Conservation (phyloP, 495 filamentous ascomycete species). For the Xylaria curta region DNA sequence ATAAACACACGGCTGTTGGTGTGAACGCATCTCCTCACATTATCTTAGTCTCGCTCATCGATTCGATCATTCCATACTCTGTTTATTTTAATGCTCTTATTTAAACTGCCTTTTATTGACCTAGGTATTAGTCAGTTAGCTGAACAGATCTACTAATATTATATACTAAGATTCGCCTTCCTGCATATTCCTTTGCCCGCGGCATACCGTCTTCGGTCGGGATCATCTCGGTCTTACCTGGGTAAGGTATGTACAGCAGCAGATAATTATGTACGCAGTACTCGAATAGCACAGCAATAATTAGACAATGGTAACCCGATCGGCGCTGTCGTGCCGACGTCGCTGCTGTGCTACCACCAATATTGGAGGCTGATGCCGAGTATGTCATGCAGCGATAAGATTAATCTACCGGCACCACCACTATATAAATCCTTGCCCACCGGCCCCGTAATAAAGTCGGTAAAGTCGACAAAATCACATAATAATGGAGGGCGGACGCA, state of each 20-base stretch:
- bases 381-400: conserved; percentile 2
- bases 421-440: not conserved
- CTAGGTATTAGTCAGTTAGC: not conserved
- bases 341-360: not conserved
- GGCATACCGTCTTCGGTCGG: not conserved
- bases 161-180: not conserved
- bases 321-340: not conserved
- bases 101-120: not conserved
- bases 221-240: conserved; percentile 6
- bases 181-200: not conserved
- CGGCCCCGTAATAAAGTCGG: not conserved
- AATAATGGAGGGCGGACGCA: not conserved
- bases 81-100: not conserved
- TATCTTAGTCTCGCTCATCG: not conserved
- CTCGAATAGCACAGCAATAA: not conserved
- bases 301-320: not conserved
- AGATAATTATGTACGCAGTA: not conserved
- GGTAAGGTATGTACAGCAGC: not conserved
- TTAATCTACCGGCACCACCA: not conserved
- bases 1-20: not conserved
- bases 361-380: not conserved
- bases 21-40: not conserved
- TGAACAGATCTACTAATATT: not conserved
- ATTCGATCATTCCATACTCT: too few species aligned
- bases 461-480: not conserved